Base-by-base conservation (phyloP, 1,284 basidiomycete genomes). In the Ustilago trichophora region DNA sequence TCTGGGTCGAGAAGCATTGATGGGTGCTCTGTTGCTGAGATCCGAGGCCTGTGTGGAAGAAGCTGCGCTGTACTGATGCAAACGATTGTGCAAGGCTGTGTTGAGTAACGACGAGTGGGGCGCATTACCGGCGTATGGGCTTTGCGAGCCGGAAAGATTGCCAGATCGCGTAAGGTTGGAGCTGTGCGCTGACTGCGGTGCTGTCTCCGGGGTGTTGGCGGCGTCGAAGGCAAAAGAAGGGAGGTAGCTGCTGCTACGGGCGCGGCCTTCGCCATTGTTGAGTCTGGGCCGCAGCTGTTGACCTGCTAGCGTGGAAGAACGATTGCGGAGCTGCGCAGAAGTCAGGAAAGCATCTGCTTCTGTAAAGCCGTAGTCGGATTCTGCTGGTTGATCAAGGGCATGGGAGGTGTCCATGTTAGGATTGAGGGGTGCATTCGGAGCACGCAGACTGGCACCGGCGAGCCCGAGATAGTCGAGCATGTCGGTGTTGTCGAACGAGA, bases 391-490 rank as follows among this genome's bases (percentile, higher is more conserved):
- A 9, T 6, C 24, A 12, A 34, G 6, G 2, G 52, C 6, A 2
- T 15, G 40, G 12, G 24, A 44, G 16, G 26, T 4, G 10, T 41
- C 35, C n/a, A n/a, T n/a, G n/a, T n/a, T n/a, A n/a, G n/a, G n/a
- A n/a, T n/a, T n/a, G 33, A 3, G 27, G 16, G 31, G 11, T 22
- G 8, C n/a, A 3, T 29, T 32, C 2, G 36, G 26, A 6, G 33
- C 41, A 22, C 40, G 34, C 12, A 29, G 32, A 13, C 40, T 37
- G 15, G 41, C 32, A 18, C 56, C 67, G 19, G 53, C 56, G 4
- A 79, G 29, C 21, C 76, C 74, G 24, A 79, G 66, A 29, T 76
- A 78, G 43, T 79, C 71, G 22, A 79, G 64, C 45, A 72, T 78
- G 43, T 67, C 55, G 12, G 54, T 21, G 12, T 42, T 50, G 45